Evolutionary conservation across 192 early-diverging fungal species (phyloP).

Genomic region (Rhizophagus clarus): DNA sequence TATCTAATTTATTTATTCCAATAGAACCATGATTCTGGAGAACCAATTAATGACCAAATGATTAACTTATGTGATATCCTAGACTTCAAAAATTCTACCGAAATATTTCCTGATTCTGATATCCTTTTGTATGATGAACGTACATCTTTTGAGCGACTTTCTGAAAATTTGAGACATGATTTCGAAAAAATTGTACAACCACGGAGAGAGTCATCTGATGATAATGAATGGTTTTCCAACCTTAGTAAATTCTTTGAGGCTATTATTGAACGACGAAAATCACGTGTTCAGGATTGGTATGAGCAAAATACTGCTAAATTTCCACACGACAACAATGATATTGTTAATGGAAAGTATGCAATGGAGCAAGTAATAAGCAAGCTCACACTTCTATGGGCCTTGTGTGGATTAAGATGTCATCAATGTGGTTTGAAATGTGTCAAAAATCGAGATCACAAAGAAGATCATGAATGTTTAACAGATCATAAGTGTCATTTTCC

Average conservation of each 20-base stretch:
- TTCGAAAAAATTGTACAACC: slow-evolving; percentile 23
- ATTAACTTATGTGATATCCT: not conserved
- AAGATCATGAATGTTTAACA: slow-evolving; percentile 31
- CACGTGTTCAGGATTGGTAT: slow-evolving; percentile 30
- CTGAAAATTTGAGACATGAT: not conserved
- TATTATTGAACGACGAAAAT: slow-evolving; percentile 14
- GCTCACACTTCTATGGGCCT: slow-evolving; percentile 11
- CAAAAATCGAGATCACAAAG: slow-evolving; percentile 15
- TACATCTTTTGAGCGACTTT: not conserved
- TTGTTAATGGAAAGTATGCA: not conserved
- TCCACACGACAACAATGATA: slow-evolving; percentile 7
- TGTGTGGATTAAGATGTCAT: slow-evolving; percentile 17
- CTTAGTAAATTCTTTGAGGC: slow-evolving; percentile 12
- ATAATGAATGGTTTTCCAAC: slow-evolving; percentile 16
- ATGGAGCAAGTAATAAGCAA: slow-evolving; percentile 14
- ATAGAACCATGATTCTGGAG: not conserved
- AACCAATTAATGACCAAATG: not conserved
- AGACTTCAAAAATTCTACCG: not conserved
- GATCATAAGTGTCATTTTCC: slow-evolving; percentile 27
- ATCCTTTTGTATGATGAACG: not conserved
- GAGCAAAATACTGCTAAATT: slow-evolving; percentile 7
- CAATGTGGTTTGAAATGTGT: slow-evolving; percentile 22
- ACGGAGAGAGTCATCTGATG: slow-evolving; percentile 2
- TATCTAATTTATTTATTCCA: not conserved
- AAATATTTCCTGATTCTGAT: not conserved